Base-by-base conservation (phyloP, 371 early-diverging fungal species). In the Gilbertella persicaria region DNA sequence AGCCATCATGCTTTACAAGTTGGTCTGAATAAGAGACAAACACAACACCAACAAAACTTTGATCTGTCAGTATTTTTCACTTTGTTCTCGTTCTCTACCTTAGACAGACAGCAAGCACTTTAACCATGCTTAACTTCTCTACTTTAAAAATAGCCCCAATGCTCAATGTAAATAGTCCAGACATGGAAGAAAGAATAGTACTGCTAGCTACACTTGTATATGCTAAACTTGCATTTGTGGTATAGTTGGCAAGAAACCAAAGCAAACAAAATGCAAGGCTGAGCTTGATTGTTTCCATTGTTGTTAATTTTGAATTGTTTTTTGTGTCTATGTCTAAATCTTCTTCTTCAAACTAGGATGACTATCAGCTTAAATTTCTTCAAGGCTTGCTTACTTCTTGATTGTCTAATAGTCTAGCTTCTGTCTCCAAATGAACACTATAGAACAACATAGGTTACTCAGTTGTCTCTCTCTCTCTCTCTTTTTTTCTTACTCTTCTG, bases 211-310 rank as follows among this genome's bases (percentile, higher is more conserved):
- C 91, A 5, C 82, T 78, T 6, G 90, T 90, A 53, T 85, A 85
- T 0, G 85, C 84, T 30, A 89, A 66, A 29, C 88, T 85, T 4
- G 85, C 80, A 54, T 88, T 90, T 21, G 73, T 84, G 12, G 78
- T 68, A 71, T 82, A 83, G 47, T 87, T 88, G 47, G 90, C 89
- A 40, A 58, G 38, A 63, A 88, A 90, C 89, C 91, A 89, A 24
- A 90, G 64, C 13, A 85, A 60, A 59, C 89, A 87, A 56, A 90
- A 90, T 0, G 66, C 53, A 19, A 87, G 54, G 2, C 88, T 80
- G 26, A 90, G 69, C 47, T 73, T 60, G 0, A 85, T 84, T 13
- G 85, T 78, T 65, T 88, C 60, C 8, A 29, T 40, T 14, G 47
- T 52, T 8, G 50, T 37, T 3, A 67, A 19, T 17, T 54, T 62